A percentile compares a stretch with the other conserved stretches of the same genome.
Evolutionary conservation across 2,329 filamentous ascomycete species (phyloP).

Genomic region (Metarhizium guizhouense): DNA sequence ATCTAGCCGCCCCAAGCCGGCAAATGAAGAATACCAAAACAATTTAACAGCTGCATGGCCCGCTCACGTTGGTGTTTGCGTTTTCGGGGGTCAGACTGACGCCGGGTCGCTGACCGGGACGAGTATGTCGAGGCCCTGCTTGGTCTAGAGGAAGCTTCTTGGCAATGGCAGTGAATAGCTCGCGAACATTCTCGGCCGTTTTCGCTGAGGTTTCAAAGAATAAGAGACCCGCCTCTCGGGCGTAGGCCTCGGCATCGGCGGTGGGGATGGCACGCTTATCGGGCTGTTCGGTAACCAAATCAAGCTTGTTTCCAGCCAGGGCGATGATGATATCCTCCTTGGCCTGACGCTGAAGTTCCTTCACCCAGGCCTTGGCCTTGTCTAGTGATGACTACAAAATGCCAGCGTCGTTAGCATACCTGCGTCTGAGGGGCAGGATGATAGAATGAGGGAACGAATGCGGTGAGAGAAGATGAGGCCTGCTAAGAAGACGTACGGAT

Average conservation of each 20-base stretch:
- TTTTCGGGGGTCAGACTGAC: conserved; percentile 49
- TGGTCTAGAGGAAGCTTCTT: conserved; percentile 97
- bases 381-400: conserved; percentile 73
- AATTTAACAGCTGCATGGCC: conserved; percentile 46
- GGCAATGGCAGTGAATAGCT: conserved; percentile 94
- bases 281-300: conserved; percentile 87
- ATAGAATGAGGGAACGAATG: not conserved
- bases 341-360: conserved; percentile 95
- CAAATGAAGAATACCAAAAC: not conserved
- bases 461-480: not conserved
- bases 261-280: conserved; percentile 90
- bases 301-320: conserved; percentile 93
- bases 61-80: conserved; percentile 46
- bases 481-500: conserved; percentile 56
- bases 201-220: conserved; percentile 99
- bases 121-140: conserved; percentile 79
- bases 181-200: conserved; percentile 90
- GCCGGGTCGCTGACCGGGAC: conserved; percentile 52
- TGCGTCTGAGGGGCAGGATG: not conserved
- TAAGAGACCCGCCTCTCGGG: conserved; percentile 81
- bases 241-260: conserved; percentile 90
- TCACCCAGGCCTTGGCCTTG: conserved; percentile 99
- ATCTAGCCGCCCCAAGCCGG: conserved; percentile 5
- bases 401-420: not conserved
- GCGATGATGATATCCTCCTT: conserved; percentile 99